Percentiles rank a stretch among this genome's conserved stretches.
phyloP scores from a whole-genome alignment of 73 alveolate genomes.

The Stentor coeruleus region DNA sequence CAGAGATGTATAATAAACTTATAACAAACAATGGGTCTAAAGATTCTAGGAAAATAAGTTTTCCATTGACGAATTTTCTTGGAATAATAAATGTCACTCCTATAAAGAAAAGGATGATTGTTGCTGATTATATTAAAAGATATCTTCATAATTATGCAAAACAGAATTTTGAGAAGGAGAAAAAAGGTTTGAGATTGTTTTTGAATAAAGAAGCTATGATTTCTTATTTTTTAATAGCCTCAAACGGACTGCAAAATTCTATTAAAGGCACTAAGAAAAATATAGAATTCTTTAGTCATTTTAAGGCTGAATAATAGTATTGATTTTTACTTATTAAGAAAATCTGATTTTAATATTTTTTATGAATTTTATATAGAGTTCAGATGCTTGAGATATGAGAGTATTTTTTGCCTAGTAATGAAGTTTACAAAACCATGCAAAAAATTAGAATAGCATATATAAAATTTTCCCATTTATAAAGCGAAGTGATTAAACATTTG shows the following conservation, averaged over 20 bases:
- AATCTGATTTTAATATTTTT: too few relatives aligned
- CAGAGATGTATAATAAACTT: too few relatives aligned
- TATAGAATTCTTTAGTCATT: background rate
- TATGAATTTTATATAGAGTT: too few relatives aligned
- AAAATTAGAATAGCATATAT: slow-evolving; percentile 38
- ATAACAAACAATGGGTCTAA: background rate
- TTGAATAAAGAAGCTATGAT: background rate
- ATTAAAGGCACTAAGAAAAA: background rate
- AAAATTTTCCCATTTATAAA: too few relatives aligned
- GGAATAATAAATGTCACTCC: background rate
- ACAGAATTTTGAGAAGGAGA: too few relatives aligned
- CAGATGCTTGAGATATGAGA: slow-evolving; percentile 43
- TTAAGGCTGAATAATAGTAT: too few relatives aligned
- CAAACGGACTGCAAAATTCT: background rate
- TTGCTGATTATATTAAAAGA: background rate
- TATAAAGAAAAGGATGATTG: background rate
- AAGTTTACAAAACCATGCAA: slow-evolving; percentile 53
- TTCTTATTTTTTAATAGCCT: background rate
- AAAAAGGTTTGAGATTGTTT: too few relatives aligned
- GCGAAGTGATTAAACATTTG: too few relatives aligned
- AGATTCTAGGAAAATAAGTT: background rate
- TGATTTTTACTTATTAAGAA: too few relatives aligned
- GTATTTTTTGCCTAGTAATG: slow-evolving; percentile 50
- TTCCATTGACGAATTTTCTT: background rate
- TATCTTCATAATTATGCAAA: background rate